Base-by-base conservation (phyloP, 495 filamentous ascomycete species). In the Talaromyces proteolyticus region DNA sequence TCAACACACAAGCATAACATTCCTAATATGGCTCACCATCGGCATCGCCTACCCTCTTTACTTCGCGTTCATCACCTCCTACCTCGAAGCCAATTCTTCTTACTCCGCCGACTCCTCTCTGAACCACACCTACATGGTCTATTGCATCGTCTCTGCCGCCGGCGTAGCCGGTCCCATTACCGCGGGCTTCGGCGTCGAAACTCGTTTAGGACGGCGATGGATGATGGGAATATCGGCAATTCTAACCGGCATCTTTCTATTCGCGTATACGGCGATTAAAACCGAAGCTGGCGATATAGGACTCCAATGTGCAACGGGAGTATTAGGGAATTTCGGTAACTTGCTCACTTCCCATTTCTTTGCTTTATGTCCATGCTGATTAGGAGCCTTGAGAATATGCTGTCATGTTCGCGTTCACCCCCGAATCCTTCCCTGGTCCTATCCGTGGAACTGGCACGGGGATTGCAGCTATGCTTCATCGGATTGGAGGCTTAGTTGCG, bases 381-480 rank as follows among this genome's bases (percentile, higher is more conserved):
- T n/a, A 18, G 14, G 24, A 21, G 21, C 22, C 29, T n/a, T n/a
- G n/a, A 65, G 64, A 65, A 42, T 69, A 79, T 48, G 76, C 74
- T 11, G 67, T 81, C 4, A 68, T 80, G 55, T 80, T 80, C 52
- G 76, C 75, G 24, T 80, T 76, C 64, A 80, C 76, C 2, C 76
- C 77, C 0, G 77, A 81, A 56, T 77, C 70, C 7, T 81, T 80
- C 52, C 76, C 75, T 2, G 72, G 73, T 1, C 71, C 75, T 0
- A 74, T 78, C 37, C 61, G 78, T 37, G 76, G 76, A 12, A 80
- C 74, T 0, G 79, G 72, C 3, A 69, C 68, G 10, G 77, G 78
- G 2, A 58, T 77, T 0, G 76, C 78, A 3, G 58, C 62, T 2
- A 50, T 58, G 0, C 44, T 69, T 6, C 41, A 65, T 3, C 52